Percentiles rank a stretch among this genome's conserved stretches.
Evolutionary conservation across 495 filamentous ascomycete genomes (phyloP).

Genomic region (Penicillium paxilli): DNA sequence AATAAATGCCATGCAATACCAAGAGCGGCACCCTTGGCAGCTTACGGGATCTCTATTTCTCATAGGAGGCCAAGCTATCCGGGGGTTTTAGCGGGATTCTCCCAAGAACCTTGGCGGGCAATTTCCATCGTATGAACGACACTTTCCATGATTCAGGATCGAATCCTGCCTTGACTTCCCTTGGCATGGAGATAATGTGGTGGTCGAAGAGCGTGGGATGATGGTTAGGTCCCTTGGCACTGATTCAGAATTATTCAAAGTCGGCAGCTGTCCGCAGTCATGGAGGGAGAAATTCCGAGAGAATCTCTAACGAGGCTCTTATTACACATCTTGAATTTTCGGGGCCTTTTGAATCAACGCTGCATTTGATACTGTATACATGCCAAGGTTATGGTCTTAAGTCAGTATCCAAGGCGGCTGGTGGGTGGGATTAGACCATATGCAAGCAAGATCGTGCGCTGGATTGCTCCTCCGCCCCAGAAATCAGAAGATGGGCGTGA

Average conservation of each 20-base stretch:
- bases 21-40: neutral
- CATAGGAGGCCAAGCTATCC: neutral
- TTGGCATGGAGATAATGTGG: neutral
- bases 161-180: neutral
- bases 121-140: neutral
- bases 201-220: neutral
- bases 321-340: neutral
- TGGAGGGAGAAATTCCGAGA: neutral
- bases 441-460: conserved; percentile 9
- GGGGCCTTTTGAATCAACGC: neutral
- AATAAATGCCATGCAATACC: neutral
- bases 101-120: neutral
- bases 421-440: conserved; percentile 21
- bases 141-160: neutral
- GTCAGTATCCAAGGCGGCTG: conserved; percentile 13
- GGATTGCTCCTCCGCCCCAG: conserved; percentile 24
- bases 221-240: neutral
- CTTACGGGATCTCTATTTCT: neutral
- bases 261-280: neutral
- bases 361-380: neutral
- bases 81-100: neutral
- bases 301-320: neutral
- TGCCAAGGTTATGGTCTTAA: neutral
- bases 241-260: neutral
- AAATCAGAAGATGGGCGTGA: conserved; percentile 28